Conservation (phyloP, 1,139 yeast species). For the Hemisphaericaspora subhashii region DNA sequence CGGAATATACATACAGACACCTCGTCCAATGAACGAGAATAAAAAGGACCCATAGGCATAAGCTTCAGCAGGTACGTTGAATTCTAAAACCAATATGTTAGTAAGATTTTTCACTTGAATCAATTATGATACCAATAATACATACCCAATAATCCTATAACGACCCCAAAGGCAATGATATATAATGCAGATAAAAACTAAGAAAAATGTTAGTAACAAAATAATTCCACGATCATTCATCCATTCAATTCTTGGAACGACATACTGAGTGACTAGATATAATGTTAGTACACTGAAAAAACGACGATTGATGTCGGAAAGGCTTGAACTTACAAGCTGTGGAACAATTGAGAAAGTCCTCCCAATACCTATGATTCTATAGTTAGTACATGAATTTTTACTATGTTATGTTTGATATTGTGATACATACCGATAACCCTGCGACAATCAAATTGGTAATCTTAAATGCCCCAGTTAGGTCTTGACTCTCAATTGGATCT, state of each 20-base stretch:
- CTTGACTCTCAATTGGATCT: constrained; percentile 30
- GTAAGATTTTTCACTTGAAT: constrained; percentile 1
- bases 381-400: constrained; percentile 20
- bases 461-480: constrained; percentile 56
- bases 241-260: background rate
- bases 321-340: constrained; percentile 48
- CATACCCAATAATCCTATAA: constrained; percentile 55
- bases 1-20: constrained; percentile 49
- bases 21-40: constrained; percentile 84
- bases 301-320: background rate
- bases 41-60: constrained; percentile 75
- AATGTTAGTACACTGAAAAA: constrained; percentile 20
- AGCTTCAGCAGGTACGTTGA: constrained; percentile 65
- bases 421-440: constrained; percentile 50
- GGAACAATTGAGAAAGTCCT: constrained; percentile 61
- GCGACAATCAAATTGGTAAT: constrained; percentile 66
- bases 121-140: constrained; percentile 13
- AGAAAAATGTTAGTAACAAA: constrained; percentile 15
- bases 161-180: constrained; percentile 55
- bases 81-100: constrained; percentile 36
- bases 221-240: background rate
- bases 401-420: background rate
- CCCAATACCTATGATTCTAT: constrained; percentile 37
- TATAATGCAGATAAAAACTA: constrained; percentile 57
- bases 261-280: constrained; percentile 30